A percentile compares a stretch with the other conserved stretches of the same genome.
These are phyloP conservation scores for Penicillium soppii DNA, from an alignment of 495 filamentous ascomycete species.

Conservation along the genomic window DNA sequence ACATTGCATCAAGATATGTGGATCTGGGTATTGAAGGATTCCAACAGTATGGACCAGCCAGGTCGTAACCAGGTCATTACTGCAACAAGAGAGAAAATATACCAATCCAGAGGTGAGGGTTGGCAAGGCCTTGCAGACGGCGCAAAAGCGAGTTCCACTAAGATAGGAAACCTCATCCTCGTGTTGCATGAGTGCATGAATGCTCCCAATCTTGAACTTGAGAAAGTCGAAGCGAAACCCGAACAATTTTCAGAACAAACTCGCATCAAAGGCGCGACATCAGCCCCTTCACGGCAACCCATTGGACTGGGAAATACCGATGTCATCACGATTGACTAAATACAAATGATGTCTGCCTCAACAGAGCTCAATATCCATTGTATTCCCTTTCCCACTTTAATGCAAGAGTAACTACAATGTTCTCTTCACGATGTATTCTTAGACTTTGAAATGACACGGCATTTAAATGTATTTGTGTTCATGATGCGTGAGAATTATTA, in stretches of 20 bases:
- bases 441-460: constrained; percentile 20
- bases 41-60: constrained; percentile 13
- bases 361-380: not conserved
- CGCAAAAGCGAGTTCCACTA: constrained; percentile 35
- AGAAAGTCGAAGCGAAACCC: constrained; percentile 1
- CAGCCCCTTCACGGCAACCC: constrained; percentile 11
- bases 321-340: constrained; percentile 44
- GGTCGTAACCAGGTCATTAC: constrained; percentile 16
- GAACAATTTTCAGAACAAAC: not conserved
- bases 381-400: constrained; percentile 4
- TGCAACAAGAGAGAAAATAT: constrained; percentile 32
- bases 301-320: constrained; percentile 19
- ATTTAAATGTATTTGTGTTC: constrained; percentile 7
- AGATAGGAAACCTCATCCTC: constrained; percentile 41
- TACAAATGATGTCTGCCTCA: not conserved
- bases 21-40: constrained; percentile 45
- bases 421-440: constrained; percentile 27
- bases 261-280: not conserved
- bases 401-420: not conserved
- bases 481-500: not conserved
- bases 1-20: constrained; percentile 27
- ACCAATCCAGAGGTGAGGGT: constrained; percentile 44
- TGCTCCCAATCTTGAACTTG: constrained; percentile 12
- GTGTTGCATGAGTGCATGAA: constrained; percentile 34
- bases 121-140: constrained; percentile 52